Evolutionary conservation across 805 yeast genomes (phyloP).

Genomic region (Metschnikowia sp.): DNA sequence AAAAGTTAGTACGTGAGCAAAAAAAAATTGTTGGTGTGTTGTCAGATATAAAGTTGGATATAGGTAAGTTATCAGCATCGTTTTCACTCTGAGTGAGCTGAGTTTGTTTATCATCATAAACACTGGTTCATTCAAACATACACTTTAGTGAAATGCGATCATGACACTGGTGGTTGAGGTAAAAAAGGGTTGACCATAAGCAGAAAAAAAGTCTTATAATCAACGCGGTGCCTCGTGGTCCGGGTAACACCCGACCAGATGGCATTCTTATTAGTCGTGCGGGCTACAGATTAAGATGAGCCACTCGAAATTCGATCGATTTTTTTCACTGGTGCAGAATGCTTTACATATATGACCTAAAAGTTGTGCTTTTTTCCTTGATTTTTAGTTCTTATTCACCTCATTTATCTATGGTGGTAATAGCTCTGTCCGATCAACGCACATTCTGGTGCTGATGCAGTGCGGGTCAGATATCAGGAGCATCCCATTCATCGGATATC

Average conservation of each 20-base stretch:
- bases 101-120: slow-evolving; percentile 52
- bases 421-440: too few species aligned
- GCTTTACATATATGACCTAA: too few species aligned
- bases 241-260: slow-evolving; percentile 4
- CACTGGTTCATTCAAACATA: slow-evolving; percentile 8
- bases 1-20: slow-evolving; percentile 9
- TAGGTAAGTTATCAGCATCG: slow-evolving; percentile 48
- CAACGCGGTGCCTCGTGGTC: background rate
- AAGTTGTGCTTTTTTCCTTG: too few species aligned
- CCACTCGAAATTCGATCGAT: too few species aligned
- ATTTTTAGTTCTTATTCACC: too few species aligned
- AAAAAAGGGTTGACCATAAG: background rate
- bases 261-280: background rate
- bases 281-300: background rate
- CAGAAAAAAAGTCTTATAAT: background rate
- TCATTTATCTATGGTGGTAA: too few species aligned
- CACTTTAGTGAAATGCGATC: background rate
- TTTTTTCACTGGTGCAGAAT: too few species aligned
- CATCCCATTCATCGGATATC: too few species aligned
- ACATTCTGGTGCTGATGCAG: too few species aligned
- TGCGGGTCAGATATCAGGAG: too few species aligned
- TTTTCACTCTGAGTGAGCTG: slow-evolving; percentile 54
- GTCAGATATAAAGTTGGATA: slow-evolving; percentile 47
- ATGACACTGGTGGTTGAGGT: background rate
- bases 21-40: slow-evolving; percentile 1